These are phyloP conservation scores for Phascolomyces articulosus DNA, from an alignment of 371 early-diverging fungal species.

Conservation along the genomic window DNA sequence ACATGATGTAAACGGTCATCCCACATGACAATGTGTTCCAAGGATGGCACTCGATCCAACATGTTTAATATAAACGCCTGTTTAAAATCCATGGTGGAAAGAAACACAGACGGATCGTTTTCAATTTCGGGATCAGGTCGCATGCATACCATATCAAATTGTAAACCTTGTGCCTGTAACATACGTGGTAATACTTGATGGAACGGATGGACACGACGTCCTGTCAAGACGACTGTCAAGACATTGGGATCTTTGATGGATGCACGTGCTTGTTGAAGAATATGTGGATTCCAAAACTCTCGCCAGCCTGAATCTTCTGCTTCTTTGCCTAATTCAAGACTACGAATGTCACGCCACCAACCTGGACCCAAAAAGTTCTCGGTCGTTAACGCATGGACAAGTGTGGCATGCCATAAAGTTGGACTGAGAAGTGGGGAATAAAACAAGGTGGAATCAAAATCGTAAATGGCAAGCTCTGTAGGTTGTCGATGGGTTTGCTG, in stretches of 20 bases:
- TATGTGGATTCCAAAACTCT: conserved; percentile 44
- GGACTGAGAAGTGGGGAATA: conserved; percentile 82
- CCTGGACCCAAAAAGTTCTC: conserved; percentile 62
- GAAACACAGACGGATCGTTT: conserved; percentile 29
- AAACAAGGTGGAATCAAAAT: conserved; percentile 92
- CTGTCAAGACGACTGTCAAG: conserved; percentile 60
- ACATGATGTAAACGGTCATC: conserved; percentile 63
- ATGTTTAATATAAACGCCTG: conserved; percentile 53
- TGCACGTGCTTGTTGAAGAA: conserved; percentile 25
- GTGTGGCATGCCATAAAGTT: conserved; percentile 67
- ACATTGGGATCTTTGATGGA: conserved; percentile 42
- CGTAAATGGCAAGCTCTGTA: conserved; percentile 61
- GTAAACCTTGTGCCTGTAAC: conserved; percentile 35
- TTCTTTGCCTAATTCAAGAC: conserved; percentile 32
- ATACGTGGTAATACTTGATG: conserved; percentile 38
- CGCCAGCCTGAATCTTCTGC: conserved; percentile 31
- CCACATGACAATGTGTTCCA: conserved; percentile 55
- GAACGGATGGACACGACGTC: conserved; percentile 60
- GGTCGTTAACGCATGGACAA: conserved; percentile 55
- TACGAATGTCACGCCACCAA: conserved; percentile 74
- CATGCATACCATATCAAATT: conserved; percentile 59
- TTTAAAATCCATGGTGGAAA: conserved; percentile 65
- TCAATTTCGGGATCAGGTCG: conserved; percentile 45
- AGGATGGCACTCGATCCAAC: conserved; percentile 42
- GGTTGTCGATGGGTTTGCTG: conserved; percentile 15